Conservation (phyloP, 148 eudicot genomes). For the Nyssa sinensis region DNA sequence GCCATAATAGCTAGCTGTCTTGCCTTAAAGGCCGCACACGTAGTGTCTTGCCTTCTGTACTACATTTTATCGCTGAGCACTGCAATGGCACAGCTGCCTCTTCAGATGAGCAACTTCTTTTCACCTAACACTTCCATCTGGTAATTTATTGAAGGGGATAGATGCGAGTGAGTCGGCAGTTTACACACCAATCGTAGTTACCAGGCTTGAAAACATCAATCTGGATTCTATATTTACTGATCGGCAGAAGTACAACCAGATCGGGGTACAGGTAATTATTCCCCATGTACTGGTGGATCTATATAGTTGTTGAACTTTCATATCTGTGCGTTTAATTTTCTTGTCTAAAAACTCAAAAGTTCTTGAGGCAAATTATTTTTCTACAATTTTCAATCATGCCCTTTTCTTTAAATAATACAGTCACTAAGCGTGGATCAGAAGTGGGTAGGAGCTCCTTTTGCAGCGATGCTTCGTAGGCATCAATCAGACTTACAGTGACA, state of each 20-base stretch:
- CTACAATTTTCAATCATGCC: not conserved
- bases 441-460: slow-evolving; percentile 95
- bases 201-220: slow-evolving; percentile 60
- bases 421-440: slow-evolving; percentile 73
- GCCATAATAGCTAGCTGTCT: not conserved
- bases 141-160: slow-evolving; percentile 36
- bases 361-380: not conserved
- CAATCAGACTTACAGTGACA: slow-evolving; percentile 39
- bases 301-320: slow-evolving; percentile 9
- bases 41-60: not conserved
- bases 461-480: slow-evolving; percentile 84
- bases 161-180: slow-evolving; percentile 35
- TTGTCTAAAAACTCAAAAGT: not conserved
- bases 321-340: slow-evolving; percentile 8
- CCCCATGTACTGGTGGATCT: not conserved
- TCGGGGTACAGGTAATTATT: slow-evolving; percentile 66
- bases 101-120: not conserved
- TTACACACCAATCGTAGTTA: slow-evolving; percentile 49
- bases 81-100: not conserved
- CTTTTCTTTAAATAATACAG: slow-evolving; percentile 38
- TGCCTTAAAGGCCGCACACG: no score
- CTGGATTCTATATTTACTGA: slow-evolving; percentile 63
- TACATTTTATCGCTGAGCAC: not conserved
- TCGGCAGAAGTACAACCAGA: slow-evolving; percentile 53
- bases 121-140: slow-evolving; percentile 1